These are phyloP conservation scores for Syncephalastrum monosporum DNA, from an alignment of 371 early-diverging fungal species.

Conservation along the genomic window DNA sequence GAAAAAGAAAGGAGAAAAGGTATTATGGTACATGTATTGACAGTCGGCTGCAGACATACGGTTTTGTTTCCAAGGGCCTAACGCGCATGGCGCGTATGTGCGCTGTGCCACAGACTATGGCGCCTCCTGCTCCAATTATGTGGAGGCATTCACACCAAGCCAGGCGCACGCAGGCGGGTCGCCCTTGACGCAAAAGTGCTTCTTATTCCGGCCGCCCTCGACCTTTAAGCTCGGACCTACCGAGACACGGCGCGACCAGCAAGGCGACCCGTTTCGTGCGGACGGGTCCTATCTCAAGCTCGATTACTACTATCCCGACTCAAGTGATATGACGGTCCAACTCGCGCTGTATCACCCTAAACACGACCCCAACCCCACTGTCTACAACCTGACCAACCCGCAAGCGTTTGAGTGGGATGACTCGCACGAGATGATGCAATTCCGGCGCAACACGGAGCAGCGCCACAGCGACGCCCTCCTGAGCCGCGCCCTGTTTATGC, in stretches of 20 bases:
- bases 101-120: conserved; percentile 34
- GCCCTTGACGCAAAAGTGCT: conserved; percentile 27
- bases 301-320: conserved; percentile 14
- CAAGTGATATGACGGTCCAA: conserved; percentile 5
- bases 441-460: conserved; percentile 23
- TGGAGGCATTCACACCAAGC: conserved; percentile 19
- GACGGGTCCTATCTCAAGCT: conserved; percentile 26
- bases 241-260: conserved; percentile 10
- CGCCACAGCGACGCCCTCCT: conserved; percentile 16
- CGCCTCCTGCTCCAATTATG: conserved; percentile 21
- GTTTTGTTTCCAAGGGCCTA: conserved; percentile 35
- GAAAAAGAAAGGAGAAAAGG: not conserved
- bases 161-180: conserved; percentile 14
- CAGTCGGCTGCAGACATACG: conserved; percentile 21
- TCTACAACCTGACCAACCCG: conserved; percentile 14
- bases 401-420: conserved; percentile 27
- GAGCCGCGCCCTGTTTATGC: conserved; percentile 22
- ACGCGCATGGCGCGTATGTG: conserved; percentile 6
- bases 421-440: conserved; percentile 21
- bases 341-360: conserved; percentile 26
- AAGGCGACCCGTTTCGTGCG: not conserved
- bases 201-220: conserved; percentile 19
- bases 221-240: conserved; percentile 19
- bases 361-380: conserved; percentile 30
- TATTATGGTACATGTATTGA: not conserved